These are phyloP conservation scores for Hondaea fermentalgiana DNA, from an alignment of 108 stramenopile species.

Conservation along the genomic window DNA sequence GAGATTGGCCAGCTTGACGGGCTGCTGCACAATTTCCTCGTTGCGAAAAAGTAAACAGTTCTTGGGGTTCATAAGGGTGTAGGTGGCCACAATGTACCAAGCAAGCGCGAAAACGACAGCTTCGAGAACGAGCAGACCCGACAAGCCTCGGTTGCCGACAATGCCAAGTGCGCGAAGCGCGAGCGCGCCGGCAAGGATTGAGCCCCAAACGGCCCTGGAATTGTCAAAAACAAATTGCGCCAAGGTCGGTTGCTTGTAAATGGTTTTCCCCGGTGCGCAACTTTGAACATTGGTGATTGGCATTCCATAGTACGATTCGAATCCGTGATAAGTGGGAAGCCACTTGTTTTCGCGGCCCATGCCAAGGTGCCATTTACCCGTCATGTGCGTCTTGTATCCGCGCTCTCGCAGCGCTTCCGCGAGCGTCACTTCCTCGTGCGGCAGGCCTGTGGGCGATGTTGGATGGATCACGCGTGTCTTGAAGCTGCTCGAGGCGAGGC, in stretches of 20 bases:
- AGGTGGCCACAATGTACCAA: neutral
- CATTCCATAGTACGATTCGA: neutral
- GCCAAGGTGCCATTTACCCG: slow-evolving; percentile 4
- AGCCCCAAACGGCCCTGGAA: neutral
- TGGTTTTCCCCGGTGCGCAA: neutral
- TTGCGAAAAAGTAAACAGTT: neutral
- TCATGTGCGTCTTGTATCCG: neutral
- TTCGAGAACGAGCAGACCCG: neutral
- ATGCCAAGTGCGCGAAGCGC: neutral
- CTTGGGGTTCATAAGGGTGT: neutral
- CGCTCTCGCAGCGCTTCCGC: neutral
- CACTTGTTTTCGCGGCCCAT: neutral
- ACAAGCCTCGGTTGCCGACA: neutral
- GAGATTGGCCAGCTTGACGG: neutral
- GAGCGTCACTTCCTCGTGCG: neutral
- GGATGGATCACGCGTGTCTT: neutral
- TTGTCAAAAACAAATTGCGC: neutral
- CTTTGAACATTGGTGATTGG: neutral
- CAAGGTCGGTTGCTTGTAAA: neutral
- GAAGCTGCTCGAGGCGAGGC: neutral
- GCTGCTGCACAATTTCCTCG: neutral
- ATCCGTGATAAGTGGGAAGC: neutral
- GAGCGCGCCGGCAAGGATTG: neutral
- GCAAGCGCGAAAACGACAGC: neutral
- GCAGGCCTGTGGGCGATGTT: neutral